Percentiles rank a stretch among this genome's conserved stretches.
Evolutionary conservation across 768 basidiomycete species (phyloP).

Genomic region (Trametes cinnabarina): DNA sequence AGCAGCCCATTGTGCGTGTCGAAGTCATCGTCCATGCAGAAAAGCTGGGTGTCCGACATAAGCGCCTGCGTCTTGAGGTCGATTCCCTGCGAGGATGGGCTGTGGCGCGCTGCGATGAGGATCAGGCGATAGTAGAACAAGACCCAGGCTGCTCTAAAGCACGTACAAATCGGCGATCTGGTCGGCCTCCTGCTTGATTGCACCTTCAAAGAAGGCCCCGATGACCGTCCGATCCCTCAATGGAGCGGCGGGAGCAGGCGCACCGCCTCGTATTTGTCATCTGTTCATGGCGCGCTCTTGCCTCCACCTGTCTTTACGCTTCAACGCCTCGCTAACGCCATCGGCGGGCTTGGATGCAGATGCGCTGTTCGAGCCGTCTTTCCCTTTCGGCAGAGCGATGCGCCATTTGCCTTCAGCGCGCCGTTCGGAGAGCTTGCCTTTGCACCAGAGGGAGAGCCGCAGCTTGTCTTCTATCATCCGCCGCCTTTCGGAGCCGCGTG

Average conservation of each 20-base stretch:
- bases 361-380: slow-evolving; percentile 18
- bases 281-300: slow-evolving; percentile 61
- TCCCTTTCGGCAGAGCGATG: slow-evolving; percentile 26
- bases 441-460: slow-evolving; percentile 77
- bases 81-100: slow-evolving; percentile 26
- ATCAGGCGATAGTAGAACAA: not conserved
- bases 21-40: slow-evolving; percentile 52
- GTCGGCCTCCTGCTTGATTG: slow-evolving; percentile 44
- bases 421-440: slow-evolving; percentile 45
- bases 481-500: slow-evolving; percentile 61
- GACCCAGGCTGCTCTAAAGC: no score
- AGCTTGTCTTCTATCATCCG: slow-evolving; percentile 80
- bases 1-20: slow-evolving; percentile 80
- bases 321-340: slow-evolving; percentile 68
- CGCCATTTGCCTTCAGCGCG: slow-evolving; percentile 36
- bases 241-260: slow-evolving; percentile 33
- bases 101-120: slow-evolving; percentile 16
- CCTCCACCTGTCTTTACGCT: slow-evolving; percentile 69
- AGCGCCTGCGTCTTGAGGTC: slow-evolving; percentile 5
- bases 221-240: slow-evolving; percentile 11
- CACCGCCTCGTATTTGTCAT: slow-evolving; percentile 76
- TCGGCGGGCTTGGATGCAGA: slow-evolving; percentile 22
- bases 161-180: slow-evolving; percentile 61
- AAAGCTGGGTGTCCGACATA: slow-evolving; percentile 17
- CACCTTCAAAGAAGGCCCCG: slow-evolving; percentile 7